phyloP scores from a whole-genome alignment of 768 basidiomycete species.

The Paxillus involutus region DNA sequence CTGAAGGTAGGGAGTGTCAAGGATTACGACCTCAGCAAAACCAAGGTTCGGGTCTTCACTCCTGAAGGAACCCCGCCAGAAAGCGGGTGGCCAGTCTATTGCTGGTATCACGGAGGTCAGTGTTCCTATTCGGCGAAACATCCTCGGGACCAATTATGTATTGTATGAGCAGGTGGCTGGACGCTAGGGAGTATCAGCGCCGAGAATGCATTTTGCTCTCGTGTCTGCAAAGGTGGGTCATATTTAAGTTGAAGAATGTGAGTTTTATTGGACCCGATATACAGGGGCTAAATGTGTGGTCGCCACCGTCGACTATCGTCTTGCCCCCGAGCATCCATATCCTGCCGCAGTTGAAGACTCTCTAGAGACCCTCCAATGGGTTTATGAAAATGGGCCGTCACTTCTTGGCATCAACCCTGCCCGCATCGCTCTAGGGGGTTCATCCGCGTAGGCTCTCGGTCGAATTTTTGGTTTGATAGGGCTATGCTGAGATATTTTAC shows the following conservation, averaged over 20 bases:
- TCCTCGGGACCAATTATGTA: not conserved
- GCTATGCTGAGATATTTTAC: constrained; percentile 2
- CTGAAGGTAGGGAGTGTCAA: constrained; percentile 54
- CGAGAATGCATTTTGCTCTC: constrained; percentile 55
- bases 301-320: constrained; percentile 32
- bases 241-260: not conserved
- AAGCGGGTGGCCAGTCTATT: constrained; percentile 68
- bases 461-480: not conserved
- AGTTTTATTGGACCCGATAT: not conserved
- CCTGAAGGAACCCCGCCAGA: constrained; percentile 49
- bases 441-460: constrained; percentile 52
- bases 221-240: constrained; percentile 27
- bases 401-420: constrained; percentile 49
- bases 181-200: constrained; percentile 65
- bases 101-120: constrained; percentile 75
- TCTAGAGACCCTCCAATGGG: constrained; percentile 37
- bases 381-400: constrained; percentile 39
- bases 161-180: constrained; percentile 60
- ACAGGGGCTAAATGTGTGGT: constrained; percentile 34
- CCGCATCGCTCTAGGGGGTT: constrained; percentile 69
- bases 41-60: constrained; percentile 62
- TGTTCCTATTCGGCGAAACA: not conserved
- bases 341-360: constrained; percentile 34
- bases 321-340: constrained; percentile 34
- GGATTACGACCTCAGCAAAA: constrained; percentile 53